Percentiles rank a stretch among this genome's conserved stretches.
phyloP scores from a whole-genome alignment of 768 basidiomycete genomes.

The Mycena galericulata region DNA sequence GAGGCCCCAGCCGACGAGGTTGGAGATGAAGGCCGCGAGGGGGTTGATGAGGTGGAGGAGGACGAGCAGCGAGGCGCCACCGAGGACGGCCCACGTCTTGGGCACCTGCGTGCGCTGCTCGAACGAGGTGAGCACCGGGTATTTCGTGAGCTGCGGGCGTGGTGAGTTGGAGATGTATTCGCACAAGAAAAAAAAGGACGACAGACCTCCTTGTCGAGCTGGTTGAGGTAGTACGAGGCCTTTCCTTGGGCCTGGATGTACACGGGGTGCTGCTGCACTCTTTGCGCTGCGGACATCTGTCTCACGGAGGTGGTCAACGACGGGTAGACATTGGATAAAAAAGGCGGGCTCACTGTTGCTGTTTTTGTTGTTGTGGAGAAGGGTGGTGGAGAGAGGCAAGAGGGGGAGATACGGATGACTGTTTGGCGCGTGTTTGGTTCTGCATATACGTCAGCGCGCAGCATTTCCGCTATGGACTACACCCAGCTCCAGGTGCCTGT shows the following conservation, averaged over 20 bases:
- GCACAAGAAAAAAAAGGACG: background rate
- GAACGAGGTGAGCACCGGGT: constrained; percentile 83
- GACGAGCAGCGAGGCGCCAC: constrained; percentile 72
- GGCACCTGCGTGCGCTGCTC: constrained; percentile 94
- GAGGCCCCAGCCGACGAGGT: constrained; percentile 93
- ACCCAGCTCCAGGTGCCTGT: constrained; percentile 58
- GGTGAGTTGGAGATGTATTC: constrained; percentile 20
- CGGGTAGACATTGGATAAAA: too few species aligned
- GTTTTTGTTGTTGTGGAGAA: constrained; percentile 26
- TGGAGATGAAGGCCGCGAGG: constrained; percentile 92
- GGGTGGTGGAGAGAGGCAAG: constrained; percentile 41
- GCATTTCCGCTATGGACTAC: constrained; percentile 65
- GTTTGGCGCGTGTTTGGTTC: constrained; percentile 64
- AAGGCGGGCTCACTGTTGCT: constrained; percentile 21
- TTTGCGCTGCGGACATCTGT: constrained; percentile 86
- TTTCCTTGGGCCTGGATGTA: constrained; percentile 87
- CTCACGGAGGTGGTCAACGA: too few species aligned
- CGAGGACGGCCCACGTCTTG: constrained; percentile 90
- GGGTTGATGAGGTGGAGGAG: constrained; percentile 90
- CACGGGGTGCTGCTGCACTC: constrained; percentile 89
- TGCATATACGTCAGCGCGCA: constrained; percentile 59
- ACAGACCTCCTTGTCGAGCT: constrained; percentile 97
- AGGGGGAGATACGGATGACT: constrained; percentile 59
- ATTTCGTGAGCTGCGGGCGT: constrained; percentile 76
- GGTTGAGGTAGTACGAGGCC: constrained; percentile 82